These are phyloP conservation scores for Edaphochlamys debaryana DNA, from an alignment of 139 green algal species.

Conservation along the genomic window DNA sequence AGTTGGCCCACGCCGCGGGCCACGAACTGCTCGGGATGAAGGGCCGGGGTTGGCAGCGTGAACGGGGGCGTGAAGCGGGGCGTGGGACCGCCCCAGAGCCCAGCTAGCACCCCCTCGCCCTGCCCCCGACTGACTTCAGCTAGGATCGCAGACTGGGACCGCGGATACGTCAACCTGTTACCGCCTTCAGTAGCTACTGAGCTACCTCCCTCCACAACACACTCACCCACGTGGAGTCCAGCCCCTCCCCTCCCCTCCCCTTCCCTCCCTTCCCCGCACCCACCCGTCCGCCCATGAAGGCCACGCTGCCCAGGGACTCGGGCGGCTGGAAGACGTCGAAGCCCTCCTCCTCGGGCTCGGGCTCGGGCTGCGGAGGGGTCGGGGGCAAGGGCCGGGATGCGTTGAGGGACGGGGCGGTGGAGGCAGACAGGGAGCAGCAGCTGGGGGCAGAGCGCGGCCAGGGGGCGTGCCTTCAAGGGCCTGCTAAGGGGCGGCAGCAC, in stretches of 20 bases:
- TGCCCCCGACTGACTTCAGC: no score
- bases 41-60: not conserved
- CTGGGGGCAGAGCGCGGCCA: not conserved
- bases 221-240: no score
- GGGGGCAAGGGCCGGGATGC: not conserved
- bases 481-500: no score
- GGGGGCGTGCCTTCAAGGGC: no score
- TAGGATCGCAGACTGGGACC: no score
- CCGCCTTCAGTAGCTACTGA: no score
- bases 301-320: not conserved
- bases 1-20: not conserved
- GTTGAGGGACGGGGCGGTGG: not conserved
- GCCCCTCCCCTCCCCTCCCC: no score
- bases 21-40: not conserved
- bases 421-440: not conserved
- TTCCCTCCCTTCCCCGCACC: not conserved
- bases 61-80: not conserved
- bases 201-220: no score
- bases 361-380: not conserved
- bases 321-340: not conserved
- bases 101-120: no score
- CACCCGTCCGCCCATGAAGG: constrained; percentile 7
- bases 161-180: no score
- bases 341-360: not conserved
- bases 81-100: not conserved